Conservation (phyloP, 139 green algal genomes). For the Haematococcus sp. region DNA sequence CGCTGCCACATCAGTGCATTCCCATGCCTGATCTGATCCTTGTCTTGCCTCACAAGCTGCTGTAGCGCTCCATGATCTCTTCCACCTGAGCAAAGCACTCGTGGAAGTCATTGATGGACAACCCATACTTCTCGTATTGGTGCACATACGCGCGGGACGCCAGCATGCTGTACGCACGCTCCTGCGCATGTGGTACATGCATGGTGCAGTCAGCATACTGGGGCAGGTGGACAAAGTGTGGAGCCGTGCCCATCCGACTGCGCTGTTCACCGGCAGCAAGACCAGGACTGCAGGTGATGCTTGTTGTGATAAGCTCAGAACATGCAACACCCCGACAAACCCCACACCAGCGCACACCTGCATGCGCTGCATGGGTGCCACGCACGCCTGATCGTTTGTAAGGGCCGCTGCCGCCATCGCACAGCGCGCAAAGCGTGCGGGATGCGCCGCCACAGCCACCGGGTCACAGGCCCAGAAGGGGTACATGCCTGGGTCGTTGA, state of each 20-base stretch:
- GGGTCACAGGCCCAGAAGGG: constrained; percentile 45
- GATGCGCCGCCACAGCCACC: constrained; percentile 42
- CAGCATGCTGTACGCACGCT: constrained; percentile 59
- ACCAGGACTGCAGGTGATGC: no score
- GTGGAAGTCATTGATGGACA: constrained; percentile 53
- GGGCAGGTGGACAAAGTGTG: not conserved
- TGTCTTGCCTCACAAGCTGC: constrained; percentile 3
- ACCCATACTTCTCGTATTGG: constrained; percentile 74
- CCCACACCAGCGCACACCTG: constrained; percentile 33
- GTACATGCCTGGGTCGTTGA: constrained; percentile 46
- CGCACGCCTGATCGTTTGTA: constrained; percentile 55
- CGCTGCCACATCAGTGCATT: not conserved
- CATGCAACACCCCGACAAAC: no score
- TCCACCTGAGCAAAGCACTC: constrained; percentile 62
- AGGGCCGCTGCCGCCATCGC: constrained; percentile 62
- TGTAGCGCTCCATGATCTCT: constrained; percentile 52
- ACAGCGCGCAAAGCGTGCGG: constrained; percentile 38
- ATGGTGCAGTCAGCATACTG: not conserved
- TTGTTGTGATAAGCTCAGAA: no score
- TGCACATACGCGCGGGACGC: constrained; percentile 67
- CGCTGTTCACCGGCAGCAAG: not conserved
- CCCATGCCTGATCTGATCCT: not conserved
- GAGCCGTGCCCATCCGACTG: not conserved
- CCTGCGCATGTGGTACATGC: constrained; percentile 21
- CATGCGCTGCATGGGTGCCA: constrained; percentile 35